Evolutionary conservation across 257 asterid species (phyloP).

Genomic region (Solanum dulcamara): DNA sequence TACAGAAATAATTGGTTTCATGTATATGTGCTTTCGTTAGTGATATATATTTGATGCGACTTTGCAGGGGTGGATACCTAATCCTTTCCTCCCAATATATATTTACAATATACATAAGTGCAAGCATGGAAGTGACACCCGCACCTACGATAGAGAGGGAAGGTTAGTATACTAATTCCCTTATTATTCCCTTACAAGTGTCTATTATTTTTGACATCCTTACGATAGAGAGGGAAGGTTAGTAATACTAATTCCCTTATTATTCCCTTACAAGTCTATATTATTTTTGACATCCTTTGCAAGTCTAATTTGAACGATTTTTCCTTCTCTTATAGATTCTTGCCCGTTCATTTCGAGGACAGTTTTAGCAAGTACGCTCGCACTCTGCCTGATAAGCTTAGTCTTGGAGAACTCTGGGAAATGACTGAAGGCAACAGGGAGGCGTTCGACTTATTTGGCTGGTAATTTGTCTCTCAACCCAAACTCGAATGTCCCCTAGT

Average conservation of each 20-base stretch:
- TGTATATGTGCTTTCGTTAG: not conserved
- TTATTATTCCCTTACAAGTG: not conserved
- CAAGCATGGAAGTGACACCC: constrained; percentile 80
- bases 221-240: constrained; percentile 76
- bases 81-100: constrained; percentile 67
- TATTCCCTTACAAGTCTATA: too few relatives aligned
- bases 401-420: constrained; percentile 56
- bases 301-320: not conserved
- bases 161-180: constrained; percentile 21
- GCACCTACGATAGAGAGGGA: constrained; percentile 68
- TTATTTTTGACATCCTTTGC: too few relatives aligned
- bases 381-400: constrained; percentile 61
- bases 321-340: constrained; percentile 23
- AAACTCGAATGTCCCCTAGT: not conserved
- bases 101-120: constrained; percentile 56
- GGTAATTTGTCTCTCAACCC: not conserved
- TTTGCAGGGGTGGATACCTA: constrained; percentile 68
- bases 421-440: constrained; percentile 60
- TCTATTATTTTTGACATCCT: too few relatives aligned
- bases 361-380: constrained; percentile 55
- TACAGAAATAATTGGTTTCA: not conserved
- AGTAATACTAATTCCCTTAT: not conserved
- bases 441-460: constrained; percentile 44
- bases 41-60: not conserved
- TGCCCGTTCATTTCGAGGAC: constrained; percentile 65